phyloP scores from a whole-genome alignment of 1,139 yeast species.

The Candida sp. region DNA sequence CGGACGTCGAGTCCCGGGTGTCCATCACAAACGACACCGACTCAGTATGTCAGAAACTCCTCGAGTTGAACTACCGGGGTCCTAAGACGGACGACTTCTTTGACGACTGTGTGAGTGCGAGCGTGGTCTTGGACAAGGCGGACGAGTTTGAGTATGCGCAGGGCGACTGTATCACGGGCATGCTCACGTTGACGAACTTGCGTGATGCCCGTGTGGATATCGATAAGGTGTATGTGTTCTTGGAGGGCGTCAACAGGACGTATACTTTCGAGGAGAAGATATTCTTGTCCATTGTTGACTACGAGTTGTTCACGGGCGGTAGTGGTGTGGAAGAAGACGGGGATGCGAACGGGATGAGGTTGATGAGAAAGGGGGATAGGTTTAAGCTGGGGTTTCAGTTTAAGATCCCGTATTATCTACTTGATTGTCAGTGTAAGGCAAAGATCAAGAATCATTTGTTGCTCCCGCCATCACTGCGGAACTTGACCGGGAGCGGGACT shows the following conservation, averaged over 20 bases:
- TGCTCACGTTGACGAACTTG: conserved; percentile 3
- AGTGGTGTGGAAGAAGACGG: not conserved
- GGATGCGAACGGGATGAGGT: not conserved
- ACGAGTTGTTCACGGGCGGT: conserved; percentile 1
- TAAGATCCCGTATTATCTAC: conserved; percentile 11
- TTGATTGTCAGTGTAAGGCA: conserved; percentile 10
- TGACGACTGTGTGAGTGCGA: not conserved
- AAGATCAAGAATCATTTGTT: conserved; percentile 8
- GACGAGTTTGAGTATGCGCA: conserved; percentile 8
- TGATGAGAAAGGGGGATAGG: not conserved
- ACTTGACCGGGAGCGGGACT: conserved; percentile 1
- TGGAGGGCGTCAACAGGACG: conserved; percentile 9
- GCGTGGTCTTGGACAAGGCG: not conserved
- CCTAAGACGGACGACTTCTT: not conserved
- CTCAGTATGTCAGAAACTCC: conserved; percentile 3
- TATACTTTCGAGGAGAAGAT: not conserved
- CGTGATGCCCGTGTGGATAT: not conserved
- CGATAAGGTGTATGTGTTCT: conserved; percentile 11
- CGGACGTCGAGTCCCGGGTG: not conserved
- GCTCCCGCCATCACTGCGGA: conserved; percentile 10
- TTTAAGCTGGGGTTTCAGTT: conserved; percentile 6
- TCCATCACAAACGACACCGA: not conserved
- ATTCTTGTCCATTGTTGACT: conserved; percentile 13
- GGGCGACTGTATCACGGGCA: conserved; percentile 11
- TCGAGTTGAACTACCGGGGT: conserved; percentile 1